Percentiles rank a stretch among this genome's conserved stretches.
These are phyloP conservation scores for Stephanocyclus meneghinianus DNA, from an alignment of 352 stramenopile genomes.

Conservation along the genomic window DNA sequence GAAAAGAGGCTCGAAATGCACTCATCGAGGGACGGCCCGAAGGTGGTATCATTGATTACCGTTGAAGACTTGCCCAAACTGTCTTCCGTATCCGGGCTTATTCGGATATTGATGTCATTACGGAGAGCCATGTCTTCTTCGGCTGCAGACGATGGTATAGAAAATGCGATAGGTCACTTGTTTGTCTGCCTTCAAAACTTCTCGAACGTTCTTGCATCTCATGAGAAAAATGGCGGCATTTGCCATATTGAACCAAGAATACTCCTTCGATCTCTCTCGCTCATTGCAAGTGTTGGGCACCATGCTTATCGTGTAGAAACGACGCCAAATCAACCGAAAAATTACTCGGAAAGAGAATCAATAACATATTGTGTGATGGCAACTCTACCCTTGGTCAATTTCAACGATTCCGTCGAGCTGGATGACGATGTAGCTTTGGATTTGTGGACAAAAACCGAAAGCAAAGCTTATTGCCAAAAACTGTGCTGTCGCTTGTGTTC, in stretches of 20 bases:
- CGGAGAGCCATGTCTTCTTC: not conserved
- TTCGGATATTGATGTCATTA: conserved; percentile 50
- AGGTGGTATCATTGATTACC: conserved; percentile 33
- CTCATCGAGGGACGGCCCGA: conserved; percentile 7
- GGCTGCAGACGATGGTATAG: not conserved
- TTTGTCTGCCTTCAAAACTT: conserved; percentile 43
- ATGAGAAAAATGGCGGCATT: conserved; percentile 33
- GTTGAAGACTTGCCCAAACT: conserved; percentile 32
- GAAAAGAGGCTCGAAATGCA: not conserved
- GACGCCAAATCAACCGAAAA: conserved; percentile 3
- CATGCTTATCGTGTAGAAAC: conserved; percentile 27
- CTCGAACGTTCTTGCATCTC: conserved; percentile 28
- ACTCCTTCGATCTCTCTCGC: conserved; percentile 12
- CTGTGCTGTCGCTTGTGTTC: conserved; percentile 35
- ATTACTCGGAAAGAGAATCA: conserved; percentile 29
- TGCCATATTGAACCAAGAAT: conserved; percentile 35
- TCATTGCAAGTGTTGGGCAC: conserved; percentile 48
- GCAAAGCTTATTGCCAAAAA: conserved; percentile 24
- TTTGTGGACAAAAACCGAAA: not conserved
- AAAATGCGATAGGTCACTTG: conserved; percentile 24
- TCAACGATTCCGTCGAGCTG: conserved; percentile 12
- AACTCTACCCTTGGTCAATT: conserved; percentile 34
- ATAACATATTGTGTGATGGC: conserved; percentile 54
- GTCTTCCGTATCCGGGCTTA: conserved; percentile 20
- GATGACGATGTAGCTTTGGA: conserved; percentile 16